A percentile compares a stretch with the other conserved stretches of the same genome.
phyloP scores from a whole-genome alignment of 179 eudicot genomes.

The Camellia oleifera region DNA sequence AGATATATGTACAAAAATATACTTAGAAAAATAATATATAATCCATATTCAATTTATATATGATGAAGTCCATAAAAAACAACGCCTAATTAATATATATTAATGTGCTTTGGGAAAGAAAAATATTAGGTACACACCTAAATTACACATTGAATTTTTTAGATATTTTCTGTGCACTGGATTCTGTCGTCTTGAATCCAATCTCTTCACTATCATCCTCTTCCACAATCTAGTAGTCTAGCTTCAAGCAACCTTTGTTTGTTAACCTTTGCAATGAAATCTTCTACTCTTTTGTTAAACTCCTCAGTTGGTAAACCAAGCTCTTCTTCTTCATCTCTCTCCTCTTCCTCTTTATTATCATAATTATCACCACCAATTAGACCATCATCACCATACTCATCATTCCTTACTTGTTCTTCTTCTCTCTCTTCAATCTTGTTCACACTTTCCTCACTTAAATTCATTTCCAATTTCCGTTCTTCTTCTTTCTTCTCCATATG shows the following conservation, averaged over 20 bases:
- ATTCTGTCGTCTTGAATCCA: not conserved
- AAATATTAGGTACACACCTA: too few species aligned
- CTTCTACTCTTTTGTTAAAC: conserved; percentile 42
- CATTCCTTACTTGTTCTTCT: not conserved
- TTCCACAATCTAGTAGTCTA: not conserved
- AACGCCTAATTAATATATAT: too few species aligned
- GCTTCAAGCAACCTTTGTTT: conserved; percentile 42
- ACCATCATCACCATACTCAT: not conserved
- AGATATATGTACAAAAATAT: too few species aligned
- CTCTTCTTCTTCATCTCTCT: conserved; percentile 13
- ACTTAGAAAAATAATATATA: too few species aligned
- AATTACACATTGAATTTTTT: too few species aligned
- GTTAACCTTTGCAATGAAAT: conserved; percentile 51
- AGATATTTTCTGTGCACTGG: too few species aligned
- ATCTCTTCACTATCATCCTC: not conserved
- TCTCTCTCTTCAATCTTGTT: not conserved
- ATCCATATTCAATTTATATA: too few species aligned
- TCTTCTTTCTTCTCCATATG: not conserved
- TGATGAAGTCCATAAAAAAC: too few species aligned
- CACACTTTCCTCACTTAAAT: not conserved
- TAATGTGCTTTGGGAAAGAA: too few species aligned
- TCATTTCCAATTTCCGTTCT: not conserved
- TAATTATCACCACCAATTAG: not conserved
- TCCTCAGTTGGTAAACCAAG: conserved; percentile 22
- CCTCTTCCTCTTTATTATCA: not conserved